Percentiles rank a stretch among this genome's conserved stretches.
These are phyloP conservation scores for Cyberlindnera americana DNA, from an alignment of 805 yeast genomes.

Conservation along the genomic window DNA sequence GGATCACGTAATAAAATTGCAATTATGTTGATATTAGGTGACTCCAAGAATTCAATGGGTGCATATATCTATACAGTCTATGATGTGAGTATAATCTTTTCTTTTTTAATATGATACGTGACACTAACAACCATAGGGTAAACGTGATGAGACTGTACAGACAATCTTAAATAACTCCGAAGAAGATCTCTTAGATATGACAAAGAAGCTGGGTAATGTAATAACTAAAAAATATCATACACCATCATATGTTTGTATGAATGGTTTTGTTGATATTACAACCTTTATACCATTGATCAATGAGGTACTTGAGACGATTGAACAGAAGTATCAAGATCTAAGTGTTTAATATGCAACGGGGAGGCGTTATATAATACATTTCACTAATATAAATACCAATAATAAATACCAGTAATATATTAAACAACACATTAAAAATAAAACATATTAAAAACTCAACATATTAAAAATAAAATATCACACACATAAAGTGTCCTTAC, in stretches of 20 bases:
- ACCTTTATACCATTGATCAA: conserved; percentile 32
- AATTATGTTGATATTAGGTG: conserved; percentile 9
- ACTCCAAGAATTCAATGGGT: conserved; percentile 8
- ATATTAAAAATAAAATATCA: too few species aligned
- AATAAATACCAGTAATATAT: too few species aligned
- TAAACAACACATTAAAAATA: too few species aligned
- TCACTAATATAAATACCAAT: too few species aligned
- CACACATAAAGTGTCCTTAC: too few species aligned
- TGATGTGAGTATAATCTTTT: conserved; percentile 7
- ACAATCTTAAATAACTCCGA: conserved; percentile 41
- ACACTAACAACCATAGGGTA: conserved; percentile 2
- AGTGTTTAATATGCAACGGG: background rate
- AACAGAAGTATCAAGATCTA: conserved; percentile 12
- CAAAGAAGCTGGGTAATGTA: conserved; percentile 40
- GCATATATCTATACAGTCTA: conserved; percentile 15
- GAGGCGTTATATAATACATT: too few species aligned
- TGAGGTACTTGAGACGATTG: conserved; percentile 30
- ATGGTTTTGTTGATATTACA: conserved; percentile 36
- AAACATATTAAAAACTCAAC: too few species aligned
- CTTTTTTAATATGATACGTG: background rate
- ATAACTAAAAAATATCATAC: conserved; percentile 36
- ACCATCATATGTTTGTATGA: conserved; percentile 45
- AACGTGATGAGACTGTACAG: conserved; percentile 33
- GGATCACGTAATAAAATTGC: conserved; percentile 13
- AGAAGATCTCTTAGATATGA: conserved; percentile 39